Base-by-base conservation (phyloP, 1,284 basidiomycete species). In the Fomitopsis pinicola region DNA sequence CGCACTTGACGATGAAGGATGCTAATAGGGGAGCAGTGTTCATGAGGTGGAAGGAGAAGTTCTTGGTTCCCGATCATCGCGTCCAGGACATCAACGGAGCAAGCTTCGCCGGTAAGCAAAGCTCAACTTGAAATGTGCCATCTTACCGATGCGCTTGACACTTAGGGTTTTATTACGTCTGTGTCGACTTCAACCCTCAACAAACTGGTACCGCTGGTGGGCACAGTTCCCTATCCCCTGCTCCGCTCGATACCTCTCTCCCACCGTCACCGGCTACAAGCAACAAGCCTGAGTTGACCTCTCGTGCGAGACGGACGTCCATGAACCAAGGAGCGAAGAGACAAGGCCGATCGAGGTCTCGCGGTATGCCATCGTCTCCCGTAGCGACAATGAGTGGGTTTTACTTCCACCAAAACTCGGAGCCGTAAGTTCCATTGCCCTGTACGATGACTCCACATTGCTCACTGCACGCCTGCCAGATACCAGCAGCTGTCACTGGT, bases 41-140 rank as follows among this genome's bases (percentile, higher is more conserved):
- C 73, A 95, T 98, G 91, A 82, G 96, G 62, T 97, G 95, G 92
- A 98, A 98, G 77, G 96, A 98, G 76, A 84, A 89, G 69, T 98
- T 98, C 75, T 79, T 98, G 62, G 94, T 98, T 14, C 96, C 96
- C 9, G 93, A 97, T 74, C 94, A 97, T 75, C 85, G 89, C 62
- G 94, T 97, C 53, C 87, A 93, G 71, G 94, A 97, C 75, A 97
- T 98, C 74, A 94, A 87, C 69, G 96, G 96, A 35, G 96, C 96
- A 5, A 95, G 92, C 72, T 98, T 97, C 77, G 95, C 94, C 64
- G 94, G 94, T 93, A 59, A 64, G 71, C 68, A 59, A 3, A 56
- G 8, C 30, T 2, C 33, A 15, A 26, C 3, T 33, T 50, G 12
- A 33, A 50, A 4, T 17, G 38, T 1, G 38, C 38, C 10, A 54